Evolutionary conservation across 768 basidiomycete genomes (phyloP).

Genomic region (Holtermannia corniformis): DNA sequence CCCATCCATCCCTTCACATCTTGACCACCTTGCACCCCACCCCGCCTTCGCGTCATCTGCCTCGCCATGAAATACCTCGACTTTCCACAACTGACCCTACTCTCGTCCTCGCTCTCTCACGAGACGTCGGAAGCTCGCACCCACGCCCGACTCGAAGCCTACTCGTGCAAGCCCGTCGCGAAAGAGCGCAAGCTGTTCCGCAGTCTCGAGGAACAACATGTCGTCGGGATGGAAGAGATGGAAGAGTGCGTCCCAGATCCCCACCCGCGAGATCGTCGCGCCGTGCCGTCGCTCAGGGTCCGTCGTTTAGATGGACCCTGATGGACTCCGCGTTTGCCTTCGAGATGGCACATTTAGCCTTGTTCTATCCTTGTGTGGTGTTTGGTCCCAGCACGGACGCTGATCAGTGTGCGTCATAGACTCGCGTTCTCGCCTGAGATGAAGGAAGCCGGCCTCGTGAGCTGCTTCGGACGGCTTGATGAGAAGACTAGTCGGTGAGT

Average conservation of each 20-base stretch:
- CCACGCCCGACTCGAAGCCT: slow-evolving; percentile 87
- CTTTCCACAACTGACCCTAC: slow-evolving; percentile 62
- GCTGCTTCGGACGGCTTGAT: slow-evolving; percentile 82
- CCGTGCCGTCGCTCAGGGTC: too few relatives aligned
- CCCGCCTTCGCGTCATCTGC: too few relatives aligned
- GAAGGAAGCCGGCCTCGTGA: slow-evolving; percentile 58
- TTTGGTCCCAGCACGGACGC: not conserved
- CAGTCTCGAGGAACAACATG: slow-evolving; percentile 76
- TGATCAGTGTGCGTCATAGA: slow-evolving; percentile 41
- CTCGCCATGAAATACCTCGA: slow-evolving; percentile 85
- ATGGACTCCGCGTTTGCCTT: not conserved
- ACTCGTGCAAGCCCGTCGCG: slow-evolving; percentile 94
- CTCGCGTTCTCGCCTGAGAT: slow-evolving; percentile 59
- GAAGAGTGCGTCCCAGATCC: slow-evolving; percentile 33
- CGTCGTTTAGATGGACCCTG: too few relatives aligned
- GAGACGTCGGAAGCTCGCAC: slow-evolving; percentile 61
- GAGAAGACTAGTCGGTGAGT: slow-evolving; percentile 44
- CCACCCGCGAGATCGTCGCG: too few relatives aligned
- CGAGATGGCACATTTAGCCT: not conserved
- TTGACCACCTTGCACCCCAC: too few relatives aligned
- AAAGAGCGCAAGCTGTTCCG: slow-evolving; percentile 96
- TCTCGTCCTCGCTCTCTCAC: slow-evolving; percentile 70
- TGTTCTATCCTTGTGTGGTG: not conserved
- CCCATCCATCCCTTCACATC: slow-evolving; percentile 2
- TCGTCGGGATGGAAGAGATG: slow-evolving; percentile 52